phyloP scores from a whole-genome alignment of 352 stramenopile species.

The Phytophthora sp. region DNA sequence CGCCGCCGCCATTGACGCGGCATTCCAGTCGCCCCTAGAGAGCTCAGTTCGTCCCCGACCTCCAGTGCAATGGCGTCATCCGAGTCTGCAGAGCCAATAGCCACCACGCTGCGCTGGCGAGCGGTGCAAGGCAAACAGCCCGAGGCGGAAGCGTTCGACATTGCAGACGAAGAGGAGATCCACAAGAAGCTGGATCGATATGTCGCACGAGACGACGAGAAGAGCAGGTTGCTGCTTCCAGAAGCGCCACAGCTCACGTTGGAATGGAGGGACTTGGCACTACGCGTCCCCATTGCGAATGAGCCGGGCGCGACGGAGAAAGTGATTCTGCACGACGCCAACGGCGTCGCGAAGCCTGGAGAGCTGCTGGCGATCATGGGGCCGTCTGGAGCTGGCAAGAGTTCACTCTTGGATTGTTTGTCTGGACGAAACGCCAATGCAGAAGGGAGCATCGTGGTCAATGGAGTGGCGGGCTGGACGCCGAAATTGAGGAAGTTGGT shows the following conservation, averaged over 20 bases:
- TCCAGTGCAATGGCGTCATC: background rate
- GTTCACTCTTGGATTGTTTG: constrained; percentile 91
- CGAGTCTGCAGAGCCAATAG: background rate
- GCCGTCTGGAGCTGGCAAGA: constrained; percentile 82
- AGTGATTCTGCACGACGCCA: constrained; percentile 57
- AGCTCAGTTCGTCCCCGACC: background rate
- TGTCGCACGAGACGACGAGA: background rate
- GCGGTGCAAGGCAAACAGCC: constrained; percentile 10
- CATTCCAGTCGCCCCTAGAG: background rate
- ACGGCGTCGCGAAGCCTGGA: constrained; percentile 46
- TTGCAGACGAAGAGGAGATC: constrained; percentile 9
- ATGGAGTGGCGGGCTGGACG: constrained; percentile 49
- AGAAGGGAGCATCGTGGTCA: constrained; percentile 59
- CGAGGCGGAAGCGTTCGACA: background rate
- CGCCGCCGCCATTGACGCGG: background rate
- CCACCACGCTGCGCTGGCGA: constrained; percentile 8
- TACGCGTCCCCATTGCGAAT: constrained; percentile 18
- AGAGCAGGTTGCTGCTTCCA: background rate
- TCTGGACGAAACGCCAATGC: constrained; percentile 84
- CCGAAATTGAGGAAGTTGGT: constrained; percentile 17
- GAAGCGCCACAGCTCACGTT: constrained; percentile 25
- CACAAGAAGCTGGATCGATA: constrained; percentile 1
- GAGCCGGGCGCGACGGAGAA: constrained; percentile 33
- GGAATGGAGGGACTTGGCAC: constrained; percentile 45
- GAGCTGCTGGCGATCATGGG: constrained; percentile 69